Evolutionary conservation across 2,329 filamentous ascomycete species (phyloP).

Genomic region (Teratosphaeria destructans): DNA sequence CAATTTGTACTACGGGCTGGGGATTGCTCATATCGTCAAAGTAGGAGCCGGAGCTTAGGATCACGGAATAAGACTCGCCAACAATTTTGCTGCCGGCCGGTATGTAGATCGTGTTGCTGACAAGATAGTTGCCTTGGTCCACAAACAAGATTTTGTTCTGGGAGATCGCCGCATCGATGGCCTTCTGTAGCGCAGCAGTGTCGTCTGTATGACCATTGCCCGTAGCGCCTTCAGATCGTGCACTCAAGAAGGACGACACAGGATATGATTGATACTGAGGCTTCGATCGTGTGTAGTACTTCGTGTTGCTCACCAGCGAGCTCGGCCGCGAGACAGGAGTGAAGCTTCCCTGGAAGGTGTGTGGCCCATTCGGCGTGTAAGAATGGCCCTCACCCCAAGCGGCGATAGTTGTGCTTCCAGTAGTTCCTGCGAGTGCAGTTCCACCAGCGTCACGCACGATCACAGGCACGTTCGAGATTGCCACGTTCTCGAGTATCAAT

Average conservation of each 20-base stretch:
- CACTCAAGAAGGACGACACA: constrained; percentile 33
- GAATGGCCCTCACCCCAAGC: constrained; percentile 36
- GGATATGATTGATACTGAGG: constrained; percentile 41
- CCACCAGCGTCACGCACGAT: constrained; percentile 32
- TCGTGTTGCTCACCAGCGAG: constrained; percentile 35
- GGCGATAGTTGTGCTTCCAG: constrained; percentile 26
- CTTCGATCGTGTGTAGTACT: constrained; percentile 43
- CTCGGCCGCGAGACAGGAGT: constrained; percentile 34
- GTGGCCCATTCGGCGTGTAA: constrained; percentile 36
- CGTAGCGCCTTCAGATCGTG: constrained; percentile 30
- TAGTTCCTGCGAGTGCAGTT: constrained; percentile 27
- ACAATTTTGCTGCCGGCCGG: constrained; percentile 49
- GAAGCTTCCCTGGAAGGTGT: constrained; percentile 34
- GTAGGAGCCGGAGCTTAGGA: constrained; percentile 45
- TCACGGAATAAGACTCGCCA: constrained; percentile 49
- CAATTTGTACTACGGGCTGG: constrained; percentile 57
- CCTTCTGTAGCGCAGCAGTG: constrained; percentile 47
- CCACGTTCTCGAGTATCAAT: constrained; percentile 46
- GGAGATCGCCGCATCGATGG: constrained; percentile 41
- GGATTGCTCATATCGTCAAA: constrained; percentile 51
- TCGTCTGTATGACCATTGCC: constrained; percentile 51
- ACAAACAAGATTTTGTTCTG: constrained; percentile 56
- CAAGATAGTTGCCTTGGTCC: constrained; percentile 62
- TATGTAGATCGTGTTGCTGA: constrained; percentile 57
- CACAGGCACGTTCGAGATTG: constrained; percentile 38